phyloP scores from a whole-genome alignment of 345 rosid genomes.

The Rhodamnia argentea region DNA sequence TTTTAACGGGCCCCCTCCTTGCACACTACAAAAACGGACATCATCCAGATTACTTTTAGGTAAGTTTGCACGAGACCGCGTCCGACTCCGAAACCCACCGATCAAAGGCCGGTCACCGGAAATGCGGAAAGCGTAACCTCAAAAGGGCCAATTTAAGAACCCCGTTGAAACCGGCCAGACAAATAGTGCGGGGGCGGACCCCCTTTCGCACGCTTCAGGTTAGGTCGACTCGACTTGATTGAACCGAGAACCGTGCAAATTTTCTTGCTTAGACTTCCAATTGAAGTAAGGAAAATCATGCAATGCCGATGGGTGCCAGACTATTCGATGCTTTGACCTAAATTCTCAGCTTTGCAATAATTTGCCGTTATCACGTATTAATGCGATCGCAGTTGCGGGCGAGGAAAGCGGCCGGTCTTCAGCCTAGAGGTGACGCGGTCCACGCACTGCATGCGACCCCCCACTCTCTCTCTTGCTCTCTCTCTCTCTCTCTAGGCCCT shows the following conservation, averaged over 20 bases:
- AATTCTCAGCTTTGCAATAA: neutral
- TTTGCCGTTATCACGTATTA: neutral
- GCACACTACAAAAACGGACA: neutral
- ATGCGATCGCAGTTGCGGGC: neutral
- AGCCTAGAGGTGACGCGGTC: neutral
- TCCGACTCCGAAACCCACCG: neutral
- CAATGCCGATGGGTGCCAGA: too few species aligned
- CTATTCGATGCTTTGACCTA: neutral
- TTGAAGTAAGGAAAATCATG: neutral
- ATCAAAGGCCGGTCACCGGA: neutral
- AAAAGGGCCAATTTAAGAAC: neutral
- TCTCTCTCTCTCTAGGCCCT: neutral
- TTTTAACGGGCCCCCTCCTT: too few species aligned
- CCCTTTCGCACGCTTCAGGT: too few species aligned
- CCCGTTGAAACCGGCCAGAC: neutral
- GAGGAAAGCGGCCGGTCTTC: neutral
- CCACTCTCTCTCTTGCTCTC: neutral
- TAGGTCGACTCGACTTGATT: neutral
- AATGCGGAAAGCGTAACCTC: neutral
- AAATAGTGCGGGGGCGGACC: neutral
- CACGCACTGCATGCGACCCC: neutral
- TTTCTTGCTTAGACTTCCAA: neutral
- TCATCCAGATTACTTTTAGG: too few species aligned
- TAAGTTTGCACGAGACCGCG: neutral
- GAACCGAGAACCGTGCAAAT: neutral